Base-by-base conservation (phyloP, 2,329 filamentous ascomycete species). In the Plectosphaerella plurivora region DNA sequence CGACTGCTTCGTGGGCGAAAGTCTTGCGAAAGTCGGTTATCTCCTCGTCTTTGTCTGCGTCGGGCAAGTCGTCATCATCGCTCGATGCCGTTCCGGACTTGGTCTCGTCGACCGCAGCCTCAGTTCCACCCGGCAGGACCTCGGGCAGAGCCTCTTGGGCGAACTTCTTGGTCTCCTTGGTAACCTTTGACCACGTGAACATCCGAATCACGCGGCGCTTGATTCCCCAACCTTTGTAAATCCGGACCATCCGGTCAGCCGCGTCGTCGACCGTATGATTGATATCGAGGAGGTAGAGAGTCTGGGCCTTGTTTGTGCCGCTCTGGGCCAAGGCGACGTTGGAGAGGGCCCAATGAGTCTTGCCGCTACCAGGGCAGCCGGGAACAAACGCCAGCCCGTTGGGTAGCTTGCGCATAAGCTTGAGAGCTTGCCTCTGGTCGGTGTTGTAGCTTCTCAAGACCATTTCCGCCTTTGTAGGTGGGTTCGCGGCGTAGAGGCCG, bases 181-280 rank as follows among this genome's bases (percentile, higher is more conserved):
- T 65, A 41, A 74, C 68, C 15, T 68, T 67, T 0, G 66, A 65
- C 70, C 70, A 75, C 0, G 70, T 67, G 42, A 72, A 65, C 67
- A 75, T 70, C 4, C 72, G 61, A 8, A 75, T 63, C 5, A 73
- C 64, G 2, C 59, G 61, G 25, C 69, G 61, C 2, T 62, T 56
- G 1, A 75, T 51, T 0, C 69, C 68, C 0, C 67, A 65, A 2
- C 61, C 61, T 15, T 64, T 62, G 51, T 69, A 70, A 1, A 76
- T 60, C 4, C 56, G 60, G 16, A 65, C 61, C 28, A 75, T 72
- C 7, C 73, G 67, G 47, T 69, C 65, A 0, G 72, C 73, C 1
- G 71, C 69, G 41, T 76, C 73, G 45, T 76, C 72, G 0, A 74
- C 66, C 0, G 74, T 70, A 45, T 73, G 69, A 59, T 77, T 77